phyloP scores from a whole-genome alignment of 2,329 filamentous ascomycete species.

The Passalora sequoiae region DNA sequence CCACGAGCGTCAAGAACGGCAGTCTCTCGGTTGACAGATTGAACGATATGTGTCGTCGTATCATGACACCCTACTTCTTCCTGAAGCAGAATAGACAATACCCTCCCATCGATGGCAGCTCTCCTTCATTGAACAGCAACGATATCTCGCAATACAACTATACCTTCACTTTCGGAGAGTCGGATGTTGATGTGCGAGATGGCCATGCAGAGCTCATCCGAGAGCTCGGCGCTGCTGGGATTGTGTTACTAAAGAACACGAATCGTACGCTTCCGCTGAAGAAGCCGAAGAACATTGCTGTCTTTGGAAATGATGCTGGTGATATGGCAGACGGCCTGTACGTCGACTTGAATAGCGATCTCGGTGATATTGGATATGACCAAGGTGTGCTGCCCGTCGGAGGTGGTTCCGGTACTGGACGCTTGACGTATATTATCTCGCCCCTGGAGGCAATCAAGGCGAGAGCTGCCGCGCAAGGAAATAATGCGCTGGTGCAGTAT shows the following conservation, averaged over 20 bases:
- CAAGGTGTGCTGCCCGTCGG: conserved; percentile 42
- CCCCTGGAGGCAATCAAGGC: conserved; percentile 41
- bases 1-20: conserved; percentile 50
- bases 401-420: conserved; percentile 40
- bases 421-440: conserved; percentile 36
- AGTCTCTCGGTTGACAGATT: conserved; percentile 51
- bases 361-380: conserved; percentile 31
- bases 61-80: conserved; percentile 52
- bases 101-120: conserved; percentile 35
- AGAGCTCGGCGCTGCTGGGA: conserved; percentile 38
- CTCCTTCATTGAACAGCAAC: conserved; percentile 17
- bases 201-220: conserved; percentile 36
- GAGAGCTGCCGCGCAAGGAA: conserved; percentile 26
- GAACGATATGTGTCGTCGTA: conserved; percentile 53
- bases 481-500: conserved; percentile 43
- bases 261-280: conserved; percentile 50
- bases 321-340: conserved; percentile 48
- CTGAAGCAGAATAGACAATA: conserved; percentile 50
- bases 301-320: conserved; percentile 48
- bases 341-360: conserved; percentile 14
- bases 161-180: conserved; percentile 31
- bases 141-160: conserved; percentile 20
- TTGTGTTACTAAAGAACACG: conserved; percentile 47
- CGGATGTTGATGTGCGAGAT: conserved; percentile 36
- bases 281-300: conserved; percentile 44